A percentile compares a stretch with the other conserved stretches of the same genome.
phyloP scores from a whole-genome alignment of 495 filamentous ascomycete species.

The Poronia punctata region DNA sequence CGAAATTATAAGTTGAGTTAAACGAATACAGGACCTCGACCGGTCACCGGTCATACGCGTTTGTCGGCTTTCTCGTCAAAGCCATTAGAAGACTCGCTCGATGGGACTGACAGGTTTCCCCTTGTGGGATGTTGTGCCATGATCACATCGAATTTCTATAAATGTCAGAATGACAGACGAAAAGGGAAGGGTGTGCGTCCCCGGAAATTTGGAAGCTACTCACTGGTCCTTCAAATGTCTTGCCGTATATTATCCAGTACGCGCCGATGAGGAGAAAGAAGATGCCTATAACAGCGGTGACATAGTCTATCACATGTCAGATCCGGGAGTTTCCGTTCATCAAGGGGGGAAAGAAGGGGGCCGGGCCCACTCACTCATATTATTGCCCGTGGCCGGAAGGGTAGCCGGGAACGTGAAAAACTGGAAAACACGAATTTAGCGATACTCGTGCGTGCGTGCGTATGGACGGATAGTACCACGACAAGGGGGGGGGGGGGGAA shows the following conservation, averaged over 20 bases:
- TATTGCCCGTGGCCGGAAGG: slow-evolving; percentile 20
- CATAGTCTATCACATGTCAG: slow-evolving; percentile 20
- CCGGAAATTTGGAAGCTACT: slow-evolving; percentile 8
- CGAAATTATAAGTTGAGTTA: too few relatives aligned
- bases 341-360: neutral
- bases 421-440: slow-evolving; percentile 14
- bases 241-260: slow-evolving; percentile 22
- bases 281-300: slow-evolving; percentile 29
- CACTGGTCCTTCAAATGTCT: slow-evolving; percentile 26
- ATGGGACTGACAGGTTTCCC: neutral
- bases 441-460: too few relatives aligned
- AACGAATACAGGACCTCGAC: too few relatives aligned
- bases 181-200: neutral
- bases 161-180: neutral
- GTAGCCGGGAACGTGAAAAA: slow-evolving; percentile 29
- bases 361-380: slow-evolving; percentile 21
- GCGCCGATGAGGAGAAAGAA: slow-evolving; percentile 22
- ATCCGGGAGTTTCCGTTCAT: neutral
- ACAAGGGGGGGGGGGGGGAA: neutral
- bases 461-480: neutral
- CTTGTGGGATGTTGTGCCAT: slow-evolving; percentile 3
- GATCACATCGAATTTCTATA: slow-evolving; percentile 12
- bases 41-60: neutral
- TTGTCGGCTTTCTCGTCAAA: slow-evolving; percentile 2
- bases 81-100: neutral